Base-by-base conservation (phyloP, 768 basidiomycete species). In the Boletus bicolor region DNA sequence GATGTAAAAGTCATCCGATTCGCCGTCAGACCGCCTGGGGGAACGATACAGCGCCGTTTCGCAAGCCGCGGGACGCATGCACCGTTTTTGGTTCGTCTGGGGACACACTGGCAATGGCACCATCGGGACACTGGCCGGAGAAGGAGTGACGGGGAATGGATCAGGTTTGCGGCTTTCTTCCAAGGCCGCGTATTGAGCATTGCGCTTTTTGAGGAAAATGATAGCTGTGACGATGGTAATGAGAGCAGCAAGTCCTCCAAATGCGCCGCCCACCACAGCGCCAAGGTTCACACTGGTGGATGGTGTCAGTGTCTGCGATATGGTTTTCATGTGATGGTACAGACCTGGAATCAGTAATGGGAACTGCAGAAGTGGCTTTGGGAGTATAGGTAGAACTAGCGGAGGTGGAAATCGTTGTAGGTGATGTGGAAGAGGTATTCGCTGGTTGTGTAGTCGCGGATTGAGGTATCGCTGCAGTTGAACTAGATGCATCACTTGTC, bases 201-300 rank as follows among this genome's bases (percentile, higher is more conserved):
- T 49, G 47, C 49, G 39, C 24, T 37, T 61, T 36, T n/a, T 51
- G 19, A 64, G 21, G 36, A 55, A 45, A 42, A 58, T 26, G 43
- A 51, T 32, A 0, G 43, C 26, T 19, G 49, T 28, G 42, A 46
- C 6, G 7, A 64, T 24, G 5, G 39, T 30, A 4, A 50, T 34
- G 37, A 57, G 39, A 8, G 9, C 35, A 24, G 28, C 57, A 15
- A 59, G 10, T 15, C 54, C 61, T 41, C 51, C 57, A 11, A 42
- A 60, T 12, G 49, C 39, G 35, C 59, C n/a, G 15, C 51, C 53
- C 12, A 58, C 32, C n/a, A 61, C 19, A 7, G 36, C 24, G 43
- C 37, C 26, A n/a, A 58, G 28, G 38, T 55, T 60, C 19, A 34
- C 12, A 14, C 58, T 64, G 26, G 10, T 8, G 19, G 19, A 24